Evolutionary conservation across 805 yeast species (phyloP).

Genomic region (Nakazawaea sp.): DNA sequence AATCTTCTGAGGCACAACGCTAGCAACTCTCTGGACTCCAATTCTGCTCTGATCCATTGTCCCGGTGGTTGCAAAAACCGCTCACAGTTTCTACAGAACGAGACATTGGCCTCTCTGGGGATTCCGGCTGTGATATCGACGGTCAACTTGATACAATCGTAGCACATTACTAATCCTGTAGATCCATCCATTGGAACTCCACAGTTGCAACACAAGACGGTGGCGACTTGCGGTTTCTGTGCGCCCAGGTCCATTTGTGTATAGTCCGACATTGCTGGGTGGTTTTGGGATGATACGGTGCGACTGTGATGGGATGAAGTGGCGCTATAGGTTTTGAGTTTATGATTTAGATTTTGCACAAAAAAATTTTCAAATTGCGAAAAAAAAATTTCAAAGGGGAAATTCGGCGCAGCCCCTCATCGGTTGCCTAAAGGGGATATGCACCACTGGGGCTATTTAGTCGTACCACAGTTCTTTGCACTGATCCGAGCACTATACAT

Average conservation of each 20-base stretch:
- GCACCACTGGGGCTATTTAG: too few species aligned
- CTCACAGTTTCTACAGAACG: slow-evolving; percentile 97
- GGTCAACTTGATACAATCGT: slow-evolving; percentile 91
- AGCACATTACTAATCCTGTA: slow-evolving; percentile 87
- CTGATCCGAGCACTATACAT: too few species aligned
- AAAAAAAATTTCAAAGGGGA: background rate
- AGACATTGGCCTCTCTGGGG: slow-evolving; percentile 89
- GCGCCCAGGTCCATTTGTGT: slow-evolving; percentile 33
- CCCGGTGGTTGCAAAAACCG: slow-evolving; percentile 90
- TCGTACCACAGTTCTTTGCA: too few species aligned
- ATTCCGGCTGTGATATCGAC: slow-evolving; percentile 92
- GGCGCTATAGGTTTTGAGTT: too few species aligned
- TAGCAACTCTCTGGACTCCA: slow-evolving; percentile 87
- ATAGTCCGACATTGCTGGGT: slow-evolving; percentile 35
- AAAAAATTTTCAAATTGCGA: background rate
- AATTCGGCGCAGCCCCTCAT: too few species aligned
- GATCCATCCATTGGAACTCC: slow-evolving; percentile 98
- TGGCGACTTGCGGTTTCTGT: slow-evolving; percentile 46
- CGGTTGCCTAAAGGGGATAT: too few species aligned
- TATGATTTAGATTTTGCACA: too few species aligned
- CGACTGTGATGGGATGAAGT: too few species aligned
- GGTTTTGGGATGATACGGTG: background rate
- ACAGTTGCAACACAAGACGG: slow-evolving; percentile 96
- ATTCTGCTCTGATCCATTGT: slow-evolving; percentile 86
- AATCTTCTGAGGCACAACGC: slow-evolving; percentile 86